Evolutionary conservation across 2,329 filamentous ascomycete genomes (phyloP), one percentile per base, ranked within the genome.

Genomic region (Scleromitrula shiraiana): DNA sequence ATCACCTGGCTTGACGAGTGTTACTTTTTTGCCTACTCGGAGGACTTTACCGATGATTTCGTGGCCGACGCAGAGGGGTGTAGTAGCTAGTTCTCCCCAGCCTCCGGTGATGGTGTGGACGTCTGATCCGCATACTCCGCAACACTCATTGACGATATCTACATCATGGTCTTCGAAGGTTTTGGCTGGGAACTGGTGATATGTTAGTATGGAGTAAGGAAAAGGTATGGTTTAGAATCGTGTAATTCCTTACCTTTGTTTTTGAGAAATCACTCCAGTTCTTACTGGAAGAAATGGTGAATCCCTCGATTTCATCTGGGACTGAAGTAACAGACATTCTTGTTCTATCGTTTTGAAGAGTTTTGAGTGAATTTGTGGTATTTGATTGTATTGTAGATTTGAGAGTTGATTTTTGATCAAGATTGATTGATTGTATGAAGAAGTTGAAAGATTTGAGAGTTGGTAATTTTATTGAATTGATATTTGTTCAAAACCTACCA

Each of bases 81-180:
- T 30, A 2, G 33, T 44, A 7, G 46, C 30, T n/a, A 48, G 15
- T n/a, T 47, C 17, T 1, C 29, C 39, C 56, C 61, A 64, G 7
- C 62, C 59, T n/a, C 55, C 55, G 3, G 49, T 50, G 4, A 64
- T 51, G 14, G 53, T 56, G 50, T 64, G 61, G 4, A 64, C 26
- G 48, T 65, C 61, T 23, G 52, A 54, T 19, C 67, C 70, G 50
- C 72, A 75, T 44, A 75, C 65, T 50, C 72, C 73, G 50, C 71
- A 74, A 58, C 46, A 49, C 15, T 91, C 85, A 61, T 94, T 83
- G 71, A 89, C 83, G 67, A 95, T 79, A 64, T 95, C 88, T 59
- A 95, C 79, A 64, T 95, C 88, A 67, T 88, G 77, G 62, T 89
- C 85, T 59, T 84, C 87, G 65, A 94, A 94, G 15, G 83, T 82